These are phyloP conservation scores for Ampelocalamus luodianensis DNA, from an alignment of 176 grass and related monocot species.

Conservation along the genomic window DNA sequence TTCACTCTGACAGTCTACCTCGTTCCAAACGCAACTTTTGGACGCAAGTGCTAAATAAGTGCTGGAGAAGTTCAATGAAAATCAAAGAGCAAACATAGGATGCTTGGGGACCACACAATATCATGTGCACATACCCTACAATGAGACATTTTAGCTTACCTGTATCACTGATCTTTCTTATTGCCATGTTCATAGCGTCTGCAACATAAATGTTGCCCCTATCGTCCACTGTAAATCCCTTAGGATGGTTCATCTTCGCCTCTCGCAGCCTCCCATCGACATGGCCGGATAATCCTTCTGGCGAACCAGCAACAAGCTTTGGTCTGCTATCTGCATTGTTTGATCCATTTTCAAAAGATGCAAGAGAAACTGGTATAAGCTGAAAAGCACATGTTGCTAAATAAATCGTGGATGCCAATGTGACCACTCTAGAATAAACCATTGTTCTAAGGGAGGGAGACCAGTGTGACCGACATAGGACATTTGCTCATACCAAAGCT, in stretches of 20 bases:
- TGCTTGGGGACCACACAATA: conserved; percentile 34
- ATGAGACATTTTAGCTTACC: conserved; percentile 59
- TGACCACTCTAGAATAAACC: background rate
- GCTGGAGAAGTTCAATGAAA: conserved; percentile 22
- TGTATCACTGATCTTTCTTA: conserved; percentile 94
- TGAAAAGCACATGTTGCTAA: background rate
- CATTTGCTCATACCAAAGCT: background rate
- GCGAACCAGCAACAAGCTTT: conserved; percentile 87
- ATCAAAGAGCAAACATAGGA: conserved; percentile 40
- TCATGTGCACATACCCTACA: conserved; percentile 26
- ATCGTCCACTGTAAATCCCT: conserved; percentile 80
- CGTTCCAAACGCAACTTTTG: conserved; percentile 18
- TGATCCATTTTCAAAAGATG: conserved; percentile 31
- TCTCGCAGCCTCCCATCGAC: conserved; percentile 79
- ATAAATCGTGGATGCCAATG: background rate
- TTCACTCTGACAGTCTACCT: conserved; percentile 18
- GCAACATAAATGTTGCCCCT: conserved; percentile 97
- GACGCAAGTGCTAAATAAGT: conserved; percentile 24
- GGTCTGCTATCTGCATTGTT: conserved; percentile 87
- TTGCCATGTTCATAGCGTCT: conserved; percentile 95
- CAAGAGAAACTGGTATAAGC: background rate
- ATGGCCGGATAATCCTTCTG: conserved; percentile 83
- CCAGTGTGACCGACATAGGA: background rate
- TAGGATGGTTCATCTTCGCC: conserved; percentile 90
- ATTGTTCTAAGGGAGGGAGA: background rate